Evolutionary conservation across 352 stramenopile species (phyloP).

Genomic region (Elongisporangium undulatum): DNA sequence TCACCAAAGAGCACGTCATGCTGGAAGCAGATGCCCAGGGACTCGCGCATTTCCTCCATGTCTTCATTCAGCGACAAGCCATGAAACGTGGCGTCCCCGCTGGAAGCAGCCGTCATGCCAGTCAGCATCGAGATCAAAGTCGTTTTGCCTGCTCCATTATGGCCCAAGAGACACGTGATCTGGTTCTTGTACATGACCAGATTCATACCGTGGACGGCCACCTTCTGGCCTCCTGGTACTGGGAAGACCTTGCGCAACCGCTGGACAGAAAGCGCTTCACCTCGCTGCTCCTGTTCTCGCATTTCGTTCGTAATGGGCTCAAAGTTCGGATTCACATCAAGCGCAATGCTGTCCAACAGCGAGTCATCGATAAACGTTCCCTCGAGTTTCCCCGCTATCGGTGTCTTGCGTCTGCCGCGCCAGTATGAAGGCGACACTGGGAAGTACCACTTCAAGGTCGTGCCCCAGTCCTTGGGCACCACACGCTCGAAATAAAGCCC

Average conservation of each 20-base stretch:
- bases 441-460: conserved; percentile 90
- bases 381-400: conserved; percentile 1
- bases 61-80: conserved; percentile 72
- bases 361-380: conserved; percentile 5
- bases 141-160: conserved; percentile 92
- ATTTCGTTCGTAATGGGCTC: conserved; percentile 35
- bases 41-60: conserved; percentile 64
- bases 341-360: conserved; percentile 19
- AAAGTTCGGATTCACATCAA: conserved; percentile 31
- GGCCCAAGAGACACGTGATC: conserved; percentile 89
- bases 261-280: conserved; percentile 34
- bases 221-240: conserved; percentile 65
- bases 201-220: conserved; percentile 77
- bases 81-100: conserved; percentile 56
- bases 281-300: conserved; percentile 25
- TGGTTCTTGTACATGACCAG: conserved; percentile 90
- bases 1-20: conserved; percentile 79
- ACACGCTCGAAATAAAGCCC: conserved; percentile 89
- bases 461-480: conserved; percentile 88
- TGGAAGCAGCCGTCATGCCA: conserved; percentile 59
- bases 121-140: conserved; percentile 91
- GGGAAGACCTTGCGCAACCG: conserved; percentile 62
- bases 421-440: conserved; percentile 49
- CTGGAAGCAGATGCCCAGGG: conserved; percentile 78
- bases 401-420: conserved; percentile 9